Evolutionary conservation across 208 protist genomes (phyloP), one percentile per base, ranked within the genome.

Genomic region (Leishmania aethiopica): DNA sequence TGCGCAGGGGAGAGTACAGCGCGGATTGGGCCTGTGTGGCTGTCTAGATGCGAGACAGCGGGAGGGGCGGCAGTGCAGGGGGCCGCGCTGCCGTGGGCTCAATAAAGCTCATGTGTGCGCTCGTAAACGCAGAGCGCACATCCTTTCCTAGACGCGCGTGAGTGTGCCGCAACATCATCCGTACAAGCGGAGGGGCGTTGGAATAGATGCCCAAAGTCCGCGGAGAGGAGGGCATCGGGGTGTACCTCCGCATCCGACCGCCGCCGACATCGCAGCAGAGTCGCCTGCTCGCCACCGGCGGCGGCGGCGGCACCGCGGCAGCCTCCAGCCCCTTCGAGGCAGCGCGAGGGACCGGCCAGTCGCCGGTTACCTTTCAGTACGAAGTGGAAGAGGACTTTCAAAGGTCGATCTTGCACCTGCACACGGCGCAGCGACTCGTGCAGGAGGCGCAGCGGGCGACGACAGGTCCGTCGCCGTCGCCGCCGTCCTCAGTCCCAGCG

Each of bases 161-260:
- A 4, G 42, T 22, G 13, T 10, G 5, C 3, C 70, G 22, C 17
- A 72, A 25, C 37, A n/a, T 47, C 67, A n/a, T 47, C 22, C 10
- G 7, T 13, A 17, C 67, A 72, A 53, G 13, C 28, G 28, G 15
- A 35, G 7, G 8, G n/a, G 28, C 0, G 10, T 8, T 28, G 35
- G 15, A 13, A 42, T 4, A 47, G n/a, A 83, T 81, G 75, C 40
- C 79, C 1, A 81, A 79, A 59, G 62, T 13, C 75, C 84, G 82
- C 60, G 72, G 89, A 25, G 81, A 83, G 45, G 87, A 93, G 76
- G 89, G 91, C 60, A 97, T 97, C 82, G 89, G 86, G 8, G 88
- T 95, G 53, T 97, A 94, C 82, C 80, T 97, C 17, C 89, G 94
- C 60, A 87, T 97, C 77, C 90, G 94, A 4, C 94, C 94, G 0